Evolutionary conservation across 768 basidiomycete species (phyloP), one percentile per base, ranked within the genome.

Genomic region (Tulasnella sp.): DNA sequence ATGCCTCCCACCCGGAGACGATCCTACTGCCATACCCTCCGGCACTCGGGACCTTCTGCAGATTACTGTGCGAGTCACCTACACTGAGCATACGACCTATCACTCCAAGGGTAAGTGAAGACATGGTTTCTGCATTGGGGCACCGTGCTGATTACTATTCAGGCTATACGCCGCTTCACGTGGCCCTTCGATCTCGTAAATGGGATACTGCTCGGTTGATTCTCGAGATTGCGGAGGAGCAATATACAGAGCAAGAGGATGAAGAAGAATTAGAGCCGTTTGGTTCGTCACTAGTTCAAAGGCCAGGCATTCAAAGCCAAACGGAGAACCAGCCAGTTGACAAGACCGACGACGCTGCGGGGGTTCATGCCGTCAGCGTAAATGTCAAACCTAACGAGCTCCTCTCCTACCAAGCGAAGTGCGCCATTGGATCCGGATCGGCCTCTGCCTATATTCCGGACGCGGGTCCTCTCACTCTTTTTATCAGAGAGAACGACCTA

Each of bases 161-260:
- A 52, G 52, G 52, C 4, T 52, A 52, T 10, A 52, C 52, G 21
- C 52, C 52, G 21, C 79, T 87, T 1, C 62, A 84, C 76, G 88
- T 89, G 27, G 90, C 90, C 0, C 80, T 90, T 18, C 83, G 83
- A 38, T 87, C 86, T 19, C 86, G 89, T 10, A 87, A 86, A 27
- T 92, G 91, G 90, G 85, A 87, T 7, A 89, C 90, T 0, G 91
- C 90, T 0, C 88, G 87, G n/a, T 84, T 91, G 8, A 86, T 92
- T n/a, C 82, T 91, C 34, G 88, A 89, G 0, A 90, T 91, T 80
- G 87, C 89, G 6, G 84, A 84, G 1, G 88, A 90, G 16, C 91
- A 92, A 82, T 89, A 89, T 80, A 38, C 72, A 12, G 83, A 85
- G 0, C 85, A 87, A 10, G 76, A 74, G 7, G 82, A 86, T 4